phyloP scores from a whole-genome alignment of 2,329 filamentous ascomycete species.

The Fusarium sarcochroum region DNA sequence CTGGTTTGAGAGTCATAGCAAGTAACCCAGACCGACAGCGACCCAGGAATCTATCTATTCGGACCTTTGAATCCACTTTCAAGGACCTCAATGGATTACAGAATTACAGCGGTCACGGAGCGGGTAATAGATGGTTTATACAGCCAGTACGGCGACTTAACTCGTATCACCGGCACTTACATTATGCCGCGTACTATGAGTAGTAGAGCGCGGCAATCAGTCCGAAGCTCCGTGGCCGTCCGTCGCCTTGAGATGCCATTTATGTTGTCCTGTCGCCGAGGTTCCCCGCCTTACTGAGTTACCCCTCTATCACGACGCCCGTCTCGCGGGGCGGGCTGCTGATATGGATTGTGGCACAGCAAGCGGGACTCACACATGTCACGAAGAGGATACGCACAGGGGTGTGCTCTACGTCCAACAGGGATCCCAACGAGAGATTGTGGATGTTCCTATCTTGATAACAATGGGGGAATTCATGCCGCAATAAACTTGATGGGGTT shows the following conservation, averaged over 20 bases:
- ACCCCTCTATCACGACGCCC: conserved; percentile 33
- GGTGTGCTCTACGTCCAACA: conserved; percentile 27
- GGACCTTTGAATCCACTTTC: conserved; percentile 33
- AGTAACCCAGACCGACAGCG: conserved; percentile 11
- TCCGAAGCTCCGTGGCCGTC: conserved; percentile 35
- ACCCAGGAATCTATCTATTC: conserved; percentile 12
- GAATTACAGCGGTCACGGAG: conserved; percentile 14
- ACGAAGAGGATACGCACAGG: conserved; percentile 32
- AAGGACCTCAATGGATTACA: conserved; percentile 15
- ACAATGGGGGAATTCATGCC: conserved; percentile 33
- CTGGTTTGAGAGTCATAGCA: conserved; percentile 16
- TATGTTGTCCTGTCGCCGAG: conserved; percentile 30
- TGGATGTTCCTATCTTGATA: conserved; percentile 33
- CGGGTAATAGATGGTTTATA: conserved; percentile 23
- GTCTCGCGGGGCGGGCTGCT: conserved; percentile 21
- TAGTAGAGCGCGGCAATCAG: conserved; percentile 31
- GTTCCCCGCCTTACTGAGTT: conserved; percentile 41
- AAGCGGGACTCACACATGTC: conserved; percentile 26
- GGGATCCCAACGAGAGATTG: conserved; percentile 24
- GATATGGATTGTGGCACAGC: conserved; percentile 33
- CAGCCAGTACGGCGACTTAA: conserved; percentile 17
- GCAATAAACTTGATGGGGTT: conserved; percentile 13
- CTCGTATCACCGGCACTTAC: conserved; percentile 34
- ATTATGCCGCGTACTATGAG: conserved; percentile 19
- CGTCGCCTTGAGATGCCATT: conserved; percentile 29